phyloP scores from a whole-genome alignment of 805 yeast species.

The Scheffersomyces coipomensis region DNA sequence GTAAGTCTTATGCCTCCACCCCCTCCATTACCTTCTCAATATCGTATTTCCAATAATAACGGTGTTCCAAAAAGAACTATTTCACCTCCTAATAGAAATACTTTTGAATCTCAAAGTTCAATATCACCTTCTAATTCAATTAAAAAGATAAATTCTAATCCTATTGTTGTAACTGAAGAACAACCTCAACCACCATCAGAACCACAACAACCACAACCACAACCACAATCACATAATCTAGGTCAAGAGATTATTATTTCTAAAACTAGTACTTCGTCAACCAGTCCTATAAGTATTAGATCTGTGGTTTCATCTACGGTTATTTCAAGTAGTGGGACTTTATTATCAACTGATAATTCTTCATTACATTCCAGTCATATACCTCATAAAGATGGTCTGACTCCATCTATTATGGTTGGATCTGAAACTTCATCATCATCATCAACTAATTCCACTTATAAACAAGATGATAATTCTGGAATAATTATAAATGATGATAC shows the following conservation, averaged over 20 bases:
- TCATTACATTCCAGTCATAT: not conserved
- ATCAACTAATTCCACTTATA: slow-evolving; percentile 2
- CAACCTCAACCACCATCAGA: not conserved
- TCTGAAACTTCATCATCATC: slow-evolving; percentile 12
- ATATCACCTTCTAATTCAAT: not conserved
- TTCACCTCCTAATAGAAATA: not conserved
- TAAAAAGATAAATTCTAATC: not conserved
- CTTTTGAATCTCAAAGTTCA: not conserved
- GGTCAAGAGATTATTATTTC: not conserved
- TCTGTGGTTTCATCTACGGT: slow-evolving; percentile 29
- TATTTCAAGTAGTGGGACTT: slow-evolving; percentile 24
- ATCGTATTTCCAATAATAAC: not conserved
- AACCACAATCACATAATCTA: not conserved
- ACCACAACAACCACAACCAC: not conserved
- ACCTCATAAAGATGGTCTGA: not conserved
- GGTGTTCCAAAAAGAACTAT: not conserved
- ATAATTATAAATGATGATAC: not conserved
- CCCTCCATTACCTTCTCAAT: not conserved
- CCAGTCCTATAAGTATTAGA: slow-evolving; percentile 25
- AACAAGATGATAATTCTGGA: slow-evolving; percentile 8
- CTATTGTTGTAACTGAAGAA: no score
- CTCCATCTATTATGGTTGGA: slow-evolving; percentile 2
- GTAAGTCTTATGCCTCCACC: not conserved
- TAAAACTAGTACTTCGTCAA: slow-evolving; percentile 5
- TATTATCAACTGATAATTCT: slow-evolving; percentile 30